Conservation (phyloP, 768 basidiomycete genomes). For the Pleurotus platypus region DNA sequence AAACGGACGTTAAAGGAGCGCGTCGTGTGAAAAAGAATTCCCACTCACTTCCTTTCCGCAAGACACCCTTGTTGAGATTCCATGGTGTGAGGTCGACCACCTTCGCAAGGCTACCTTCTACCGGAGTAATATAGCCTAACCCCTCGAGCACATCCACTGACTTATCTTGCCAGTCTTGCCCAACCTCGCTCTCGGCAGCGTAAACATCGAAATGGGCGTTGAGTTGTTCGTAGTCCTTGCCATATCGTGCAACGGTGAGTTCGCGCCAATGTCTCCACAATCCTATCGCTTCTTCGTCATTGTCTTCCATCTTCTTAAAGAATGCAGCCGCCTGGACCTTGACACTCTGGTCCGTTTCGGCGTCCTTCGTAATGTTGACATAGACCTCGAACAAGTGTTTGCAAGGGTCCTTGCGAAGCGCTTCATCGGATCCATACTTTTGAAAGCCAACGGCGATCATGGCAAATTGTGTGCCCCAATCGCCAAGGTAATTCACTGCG, state of each 20-base stretch:
- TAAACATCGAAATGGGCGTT: constrained; percentile 38
- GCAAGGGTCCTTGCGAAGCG: constrained; percentile 31
- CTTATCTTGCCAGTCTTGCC: constrained; percentile 25
- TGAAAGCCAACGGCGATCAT: constrained; percentile 35
- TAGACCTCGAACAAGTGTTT: constrained; percentile 39
- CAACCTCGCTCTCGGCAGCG: constrained; percentile 32
- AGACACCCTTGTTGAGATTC: constrained; percentile 34
- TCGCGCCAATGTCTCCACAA: constrained; percentile 36
- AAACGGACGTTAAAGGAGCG: neutral
- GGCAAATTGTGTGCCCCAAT: constrained; percentile 37
- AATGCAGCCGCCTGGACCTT: constrained; percentile 20
- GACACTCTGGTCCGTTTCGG: constrained; percentile 13
- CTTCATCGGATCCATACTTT: constrained; percentile 32
- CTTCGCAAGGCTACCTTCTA: constrained; percentile 22
- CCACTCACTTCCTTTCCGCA: constrained; percentile 26
- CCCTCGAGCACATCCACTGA: constrained; percentile 25
- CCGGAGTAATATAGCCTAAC: constrained; percentile 12
- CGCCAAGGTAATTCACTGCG: constrained; percentile 33
- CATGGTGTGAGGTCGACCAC: constrained; percentile 28
- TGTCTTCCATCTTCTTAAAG: constrained; percentile 34
- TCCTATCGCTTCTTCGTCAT: constrained; percentile 28
- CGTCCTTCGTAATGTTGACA: constrained; percentile 31
- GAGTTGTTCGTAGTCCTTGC: constrained; percentile 29
- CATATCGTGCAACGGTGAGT: constrained; percentile 31
- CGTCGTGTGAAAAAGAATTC: neutral